phyloP scores from a whole-genome alignment of 179 eudicot species.

The Silene vulgaris region DNA sequence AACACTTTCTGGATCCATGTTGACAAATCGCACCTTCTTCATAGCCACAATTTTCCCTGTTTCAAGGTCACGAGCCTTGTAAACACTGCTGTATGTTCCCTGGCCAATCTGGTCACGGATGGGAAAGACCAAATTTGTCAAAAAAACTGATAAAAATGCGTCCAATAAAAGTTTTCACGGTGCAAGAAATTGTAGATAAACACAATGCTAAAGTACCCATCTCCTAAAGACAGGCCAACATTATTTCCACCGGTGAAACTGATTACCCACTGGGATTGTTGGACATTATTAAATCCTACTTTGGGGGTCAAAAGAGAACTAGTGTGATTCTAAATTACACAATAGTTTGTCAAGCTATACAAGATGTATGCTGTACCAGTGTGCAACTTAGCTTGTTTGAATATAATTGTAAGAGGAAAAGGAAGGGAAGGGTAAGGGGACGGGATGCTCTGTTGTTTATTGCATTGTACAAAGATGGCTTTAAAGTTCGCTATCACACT shows the following conservation, averaged over 20 bases:
- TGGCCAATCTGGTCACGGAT: slow-evolving; percentile 46
- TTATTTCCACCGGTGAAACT: no score
- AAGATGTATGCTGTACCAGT: neutral
- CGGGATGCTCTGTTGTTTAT: no score
- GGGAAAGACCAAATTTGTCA: neutral
- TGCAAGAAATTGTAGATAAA: neutral
- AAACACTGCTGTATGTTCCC: slow-evolving; percentile 60
- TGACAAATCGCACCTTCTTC: slow-evolving; percentile 52
- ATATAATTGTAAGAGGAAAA: no score
- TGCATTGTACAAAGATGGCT: no score
- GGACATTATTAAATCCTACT: neutral
- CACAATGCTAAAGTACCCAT: neutral
- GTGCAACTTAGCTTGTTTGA: neutral
- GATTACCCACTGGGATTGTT: no score
- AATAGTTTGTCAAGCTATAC: neutral
- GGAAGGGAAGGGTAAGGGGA: no score
- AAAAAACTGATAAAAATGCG: neutral
- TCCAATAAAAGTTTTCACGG: neutral
- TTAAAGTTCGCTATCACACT: no score
- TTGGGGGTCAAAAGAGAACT: neutral
- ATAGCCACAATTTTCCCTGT: slow-evolving; percentile 49
- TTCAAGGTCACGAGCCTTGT: slow-evolving; percentile 51
- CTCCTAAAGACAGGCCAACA: no score
- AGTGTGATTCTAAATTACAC: neutral
- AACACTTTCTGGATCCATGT: slow-evolving; percentile 58